Conservation (phyloP, 176 grass and related monocot species). For the Urochloa ruziziensis region DNA sequence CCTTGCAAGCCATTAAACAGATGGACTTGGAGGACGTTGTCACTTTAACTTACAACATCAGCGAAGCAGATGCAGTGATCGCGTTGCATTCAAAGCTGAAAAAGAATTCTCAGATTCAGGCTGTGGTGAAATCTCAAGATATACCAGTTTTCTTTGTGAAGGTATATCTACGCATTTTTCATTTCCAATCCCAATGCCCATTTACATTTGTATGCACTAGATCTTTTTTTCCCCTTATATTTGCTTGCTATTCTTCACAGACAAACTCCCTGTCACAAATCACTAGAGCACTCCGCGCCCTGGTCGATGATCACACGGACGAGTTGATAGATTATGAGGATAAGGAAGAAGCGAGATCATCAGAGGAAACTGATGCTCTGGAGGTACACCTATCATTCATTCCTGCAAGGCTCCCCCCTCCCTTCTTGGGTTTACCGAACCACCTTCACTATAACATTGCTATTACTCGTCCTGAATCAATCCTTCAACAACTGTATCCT, state of each 20-base stretch:
- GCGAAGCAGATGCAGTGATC: conserved; percentile 78
- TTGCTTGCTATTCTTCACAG: conserved; percentile 20
- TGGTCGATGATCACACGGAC: conserved; percentile 50
- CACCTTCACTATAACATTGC: not conserved
- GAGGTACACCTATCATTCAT: conserved; percentile 51
- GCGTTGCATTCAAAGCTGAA: conserved; percentile 74
- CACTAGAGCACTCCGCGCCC: conserved; percentile 60
- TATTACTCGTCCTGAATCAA: not conserved
- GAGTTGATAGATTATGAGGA: conserved; percentile 35
- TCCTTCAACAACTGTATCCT: not conserved
- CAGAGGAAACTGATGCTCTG: conserved; percentile 74
- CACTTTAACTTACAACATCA: conserved; percentile 65
- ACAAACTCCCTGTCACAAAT: conserved; percentile 74
- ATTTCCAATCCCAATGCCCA: not conserved
- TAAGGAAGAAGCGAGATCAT: conserved; percentile 38
- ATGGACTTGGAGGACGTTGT: conserved; percentile 64
- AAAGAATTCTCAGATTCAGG: conserved; percentile 85
- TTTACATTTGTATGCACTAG: not conserved
- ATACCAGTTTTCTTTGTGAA: conserved; percentile 82
- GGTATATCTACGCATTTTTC: conserved; percentile 21
- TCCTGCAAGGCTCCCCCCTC: not conserved
- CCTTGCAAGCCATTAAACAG: conserved; percentile 70
- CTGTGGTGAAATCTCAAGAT: conserved; percentile 52
- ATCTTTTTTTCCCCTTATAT: not conserved
- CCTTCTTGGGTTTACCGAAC: no score